Evolutionary conservation across 2,329 filamentous ascomycete genomes (phyloP), one percentile per base, ranked within the genome.

Genomic region (Hymenoscyphus repandus): DNA sequence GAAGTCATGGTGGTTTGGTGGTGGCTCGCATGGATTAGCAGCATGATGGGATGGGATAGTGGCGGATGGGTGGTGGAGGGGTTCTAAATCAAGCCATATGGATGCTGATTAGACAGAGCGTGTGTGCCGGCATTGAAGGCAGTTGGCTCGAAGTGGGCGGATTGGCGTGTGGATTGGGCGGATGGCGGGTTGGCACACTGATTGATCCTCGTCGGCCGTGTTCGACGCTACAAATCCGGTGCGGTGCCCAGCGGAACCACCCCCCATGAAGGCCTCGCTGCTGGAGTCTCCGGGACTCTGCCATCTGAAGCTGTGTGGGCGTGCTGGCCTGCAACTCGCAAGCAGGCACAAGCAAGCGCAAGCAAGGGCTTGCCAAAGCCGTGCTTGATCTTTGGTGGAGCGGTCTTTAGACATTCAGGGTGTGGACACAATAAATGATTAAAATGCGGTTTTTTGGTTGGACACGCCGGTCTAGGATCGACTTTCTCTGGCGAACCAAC

Each of bases 161-260:
- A 3, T 37, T 5, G 10, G 5, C 10, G 34, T 37, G 34, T 5
- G 3, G 12, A 10, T 3, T 17, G 15, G 12, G 12, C 12, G 10
- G 10, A 5, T 13, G 34, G 17, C 38, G 18, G n/a, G 10, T 17
- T 40, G 10, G 38, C 17, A 11, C 17, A 36, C 43, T 46, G 37
- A 46, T 36, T 50, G 34, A 47, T 32, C 47, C 41, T 30, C 30
- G 39, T 45, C 33, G 17, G 43, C 50, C 50, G 54, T 58, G 56
- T 57, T 58, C 50, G 56, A 53, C 56, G 56, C 56, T 57, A 56
- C 47, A n/a, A n/a, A n/a, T n/a, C n/a, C n/a, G n/a, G n/a, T n/a
- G 44, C 37, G 17, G 37, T 18, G 17, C 37, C 37, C 7, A n/a
- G 17, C 37, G 17, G 7, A n/a, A 40, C 15, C 17, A 18, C 12